Evolutionary conservation across 2,329 filamentous ascomycete genomes (phyloP).

Genomic region (Penicillium sp.): DNA sequence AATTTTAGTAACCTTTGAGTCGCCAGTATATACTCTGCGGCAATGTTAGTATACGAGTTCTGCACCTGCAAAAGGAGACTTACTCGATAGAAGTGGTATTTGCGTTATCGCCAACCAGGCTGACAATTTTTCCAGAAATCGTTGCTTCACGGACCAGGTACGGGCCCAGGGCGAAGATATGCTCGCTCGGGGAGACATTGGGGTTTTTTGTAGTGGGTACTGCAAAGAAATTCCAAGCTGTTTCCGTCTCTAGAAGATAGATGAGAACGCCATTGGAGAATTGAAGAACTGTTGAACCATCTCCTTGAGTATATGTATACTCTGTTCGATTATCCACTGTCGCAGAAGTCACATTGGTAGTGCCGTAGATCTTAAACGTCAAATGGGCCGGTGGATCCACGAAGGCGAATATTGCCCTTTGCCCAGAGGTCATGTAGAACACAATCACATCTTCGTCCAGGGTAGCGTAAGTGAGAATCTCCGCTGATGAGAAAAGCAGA

Average conservation of each 20-base stretch:
- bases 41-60: not conserved
- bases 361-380: constrained; percentile 45
- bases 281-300: constrained; percentile 48
- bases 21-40: constrained; percentile 41
- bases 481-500: constrained; percentile 54
- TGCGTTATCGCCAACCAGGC: constrained; percentile 44
- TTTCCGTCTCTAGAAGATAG: constrained; percentile 54
- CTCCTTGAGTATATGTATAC: constrained; percentile 50
- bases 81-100: constrained; percentile 43
- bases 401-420: constrained; percentile 53
- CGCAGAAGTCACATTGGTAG: constrained; percentile 34
- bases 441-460: constrained; percentile 47
- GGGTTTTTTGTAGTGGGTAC: constrained; percentile 50
- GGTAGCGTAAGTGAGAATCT: constrained; percentile 50
- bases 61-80: not conserved
- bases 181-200: constrained; percentile 45
- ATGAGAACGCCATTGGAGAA: constrained; percentile 53
- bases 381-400: constrained; percentile 35
- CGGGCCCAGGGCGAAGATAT: constrained; percentile 48
- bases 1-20: constrained; percentile 40
- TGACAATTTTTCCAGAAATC: constrained; percentile 33
- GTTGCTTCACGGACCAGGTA: constrained; percentile 47
- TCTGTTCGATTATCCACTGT: constrained; percentile 29
- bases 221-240: constrained; percentile 60
- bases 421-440: constrained; percentile 51